Base-by-base conservation (phyloP, 1,139 yeast genomes). In the Lodderomyces metapsilosis region DNA sequence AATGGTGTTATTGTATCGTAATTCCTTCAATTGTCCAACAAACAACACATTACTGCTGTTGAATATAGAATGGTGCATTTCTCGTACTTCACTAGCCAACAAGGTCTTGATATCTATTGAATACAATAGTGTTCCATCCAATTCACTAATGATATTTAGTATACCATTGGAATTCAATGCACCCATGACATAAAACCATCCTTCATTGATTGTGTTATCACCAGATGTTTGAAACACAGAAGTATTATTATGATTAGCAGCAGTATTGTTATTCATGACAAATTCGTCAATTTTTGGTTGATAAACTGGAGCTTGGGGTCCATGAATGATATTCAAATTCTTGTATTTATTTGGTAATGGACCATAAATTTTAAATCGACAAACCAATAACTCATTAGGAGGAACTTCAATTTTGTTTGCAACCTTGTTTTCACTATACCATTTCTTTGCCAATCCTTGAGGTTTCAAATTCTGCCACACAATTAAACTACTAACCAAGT, bases 111-210 rank as follows among this genome's bases (percentile, higher is more conserved):
- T 62, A 55, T 87, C 82, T 11, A 87, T 62, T 0, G 84, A 68
- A 54, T 81, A 84, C 2, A 86, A 61, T n/a, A 79, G 53, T 2
- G 82, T 68, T 1, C 92, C 89, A 58, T 85, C 89, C 39, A 74
- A 67, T 53, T 84, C 89, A 31, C 79, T 66, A 28, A 84, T 64
- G 35, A 88, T 59, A 51, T 84, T 80, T 43, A 88, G 66, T 7
- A 69, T 56, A 5, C 96, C 96, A 52, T 80, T 71, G 3, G 84
- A 76, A 51, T 78, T 80, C 39, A 88, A 59, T 9, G 82, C 83
- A 1, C 92, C 95, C 78, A 82, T 82, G 1, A 88, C 82, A 40
- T 74, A 76, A 53, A 83, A 84, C 96, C 96, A 88, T 2, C 80
- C 80, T 50, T 80, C 84, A 18, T 65, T 64, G 1, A 63, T 47